phyloP scores from a whole-genome alignment of 2,329 filamentous ascomycete genomes.

The Fusarium scirpi region DNA sequence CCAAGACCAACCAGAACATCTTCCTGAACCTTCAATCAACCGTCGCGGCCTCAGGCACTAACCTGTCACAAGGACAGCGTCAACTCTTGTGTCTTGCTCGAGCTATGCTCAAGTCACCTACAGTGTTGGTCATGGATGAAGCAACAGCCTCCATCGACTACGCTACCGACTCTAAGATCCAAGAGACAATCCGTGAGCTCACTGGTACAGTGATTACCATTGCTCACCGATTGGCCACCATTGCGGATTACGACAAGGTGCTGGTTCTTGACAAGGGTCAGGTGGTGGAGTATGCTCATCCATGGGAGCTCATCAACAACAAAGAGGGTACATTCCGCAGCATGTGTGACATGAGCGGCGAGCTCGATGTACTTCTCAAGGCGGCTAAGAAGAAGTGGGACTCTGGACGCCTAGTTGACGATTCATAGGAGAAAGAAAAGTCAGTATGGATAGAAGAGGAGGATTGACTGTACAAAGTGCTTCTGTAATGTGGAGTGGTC shows the following conservation, averaged over 20 bases:
- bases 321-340: slow-evolving; percentile 72
- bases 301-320: slow-evolving; percentile 81
- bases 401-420: slow-evolving; percentile 53
- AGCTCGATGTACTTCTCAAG: slow-evolving; percentile 63
- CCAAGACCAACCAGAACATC: slow-evolving; percentile 87
- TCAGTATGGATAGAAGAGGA: slow-evolving; percentile 22
- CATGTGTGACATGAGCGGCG: slow-evolving; percentile 75
- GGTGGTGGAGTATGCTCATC: slow-evolving; percentile 91
- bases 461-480: slow-evolving; percentile 20
- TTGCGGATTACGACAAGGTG: slow-evolving; percentile 98
- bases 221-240: slow-evolving; percentile 93
- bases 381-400: slow-evolving; percentile 68
- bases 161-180: slow-evolving; percentile 93
- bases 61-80: slow-evolving; percentile 94
- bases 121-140: slow-evolving; percentile 98
- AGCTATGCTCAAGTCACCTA: slow-evolving; percentile 89
- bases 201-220: slow-evolving; percentile 96
- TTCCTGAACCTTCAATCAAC: slow-evolving; percentile 88
- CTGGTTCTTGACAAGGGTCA: slow-evolving; percentile 90
- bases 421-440: slow-evolving; percentile 39
- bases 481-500: slow-evolving; percentile 8
- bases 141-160: slow-evolving; percentile 98
- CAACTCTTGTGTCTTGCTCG: slow-evolving; percentile 94
- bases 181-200: slow-evolving; percentile 94
- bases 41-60: slow-evolving; percentile 90